Evolutionary conservation across 1,284 basidiomycete species (phyloP), one percentile per base, ranked within the genome.

Genomic region (Ustilago curta): DNA sequence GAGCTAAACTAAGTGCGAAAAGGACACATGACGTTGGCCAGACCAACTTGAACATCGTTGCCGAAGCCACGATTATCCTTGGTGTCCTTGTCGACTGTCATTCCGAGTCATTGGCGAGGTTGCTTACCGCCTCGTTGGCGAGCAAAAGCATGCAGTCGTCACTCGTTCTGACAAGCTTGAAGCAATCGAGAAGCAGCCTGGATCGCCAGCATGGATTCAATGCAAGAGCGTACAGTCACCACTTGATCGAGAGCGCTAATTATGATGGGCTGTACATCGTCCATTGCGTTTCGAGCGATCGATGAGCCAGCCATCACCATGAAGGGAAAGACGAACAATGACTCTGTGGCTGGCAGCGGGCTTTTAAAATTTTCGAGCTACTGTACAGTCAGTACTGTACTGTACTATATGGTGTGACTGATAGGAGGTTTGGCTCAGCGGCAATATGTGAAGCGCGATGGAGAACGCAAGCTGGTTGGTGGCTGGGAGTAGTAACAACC

Each of bases 311-410:
- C 35, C 35, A 37, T 37, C 11, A 12, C 3, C 14, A 19, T n/a
- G 40, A 11, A 21, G 27, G 9, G 12, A 27, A 14, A 45, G 43
- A 45, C 27, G 43, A 45, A 27, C 9, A 23, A 37, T 51, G 50
- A 51, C 50, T 39, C 50, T 8, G 50, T 51, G 50, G 50, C 35
- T 51, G 50, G n/a, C n/a, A 11, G 50, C 50, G 50, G 50, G 50
- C 21, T 51, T 25, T 35, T 9, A 51, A 51, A 45, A 27, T 7
- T 9, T 42, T 42, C 23, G n/a, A n/a, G n/a, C n/a, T n/a, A n/a
- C n/a, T n/a, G n/a, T n/a, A n/a, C n/a, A 25, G 12, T 16, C 16
- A 5, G 12, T 25, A 23, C 23, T 9, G 23, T 45, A 18, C 40
- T 19, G 21, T n/a, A 6, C 1, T 8, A 6, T 8, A 25, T 45